Conservation (phyloP, 2,329 filamentous ascomycete genomes). For the Botryotinia convoluta region DNA sequence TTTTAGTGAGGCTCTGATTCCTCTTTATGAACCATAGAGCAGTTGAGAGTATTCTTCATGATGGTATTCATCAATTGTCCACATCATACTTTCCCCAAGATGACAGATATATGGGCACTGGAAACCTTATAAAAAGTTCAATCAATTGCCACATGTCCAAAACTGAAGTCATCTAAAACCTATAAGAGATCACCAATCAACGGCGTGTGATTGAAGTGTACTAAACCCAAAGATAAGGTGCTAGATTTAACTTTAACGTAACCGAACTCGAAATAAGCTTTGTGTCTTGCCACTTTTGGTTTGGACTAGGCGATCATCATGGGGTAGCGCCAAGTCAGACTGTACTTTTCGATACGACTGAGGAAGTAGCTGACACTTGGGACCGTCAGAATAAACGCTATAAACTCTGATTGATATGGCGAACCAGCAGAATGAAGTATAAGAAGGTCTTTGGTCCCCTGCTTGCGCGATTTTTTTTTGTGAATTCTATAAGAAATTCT, state of each 20-base stretch:
- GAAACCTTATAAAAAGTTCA: neutral
- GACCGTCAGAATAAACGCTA: neutral
- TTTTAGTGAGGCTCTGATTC: neutral
- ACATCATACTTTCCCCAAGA: neutral
- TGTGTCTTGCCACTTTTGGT: neutral
- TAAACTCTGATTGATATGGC: neutral
- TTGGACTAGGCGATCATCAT: neutral
- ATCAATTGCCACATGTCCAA: neutral
- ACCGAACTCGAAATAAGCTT: neutral
- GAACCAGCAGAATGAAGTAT: neutral
- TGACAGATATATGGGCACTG: too few species aligned
- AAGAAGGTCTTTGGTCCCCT: neutral
- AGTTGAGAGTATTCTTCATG: neutral
- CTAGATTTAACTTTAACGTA: neutral
- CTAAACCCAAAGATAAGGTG: neutral
- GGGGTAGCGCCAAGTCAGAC: neutral
- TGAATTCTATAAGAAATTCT: neutral
- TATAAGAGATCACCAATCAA: neutral
- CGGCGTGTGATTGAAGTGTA: neutral
- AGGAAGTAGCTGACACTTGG: neutral
- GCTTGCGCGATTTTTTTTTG: neutral
- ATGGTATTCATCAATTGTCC: neutral
- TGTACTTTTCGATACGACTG: neutral
- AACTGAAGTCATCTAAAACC: neutral
- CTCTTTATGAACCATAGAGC: neutral